These are phyloP conservation scores for Trypanosoma vivax DNA, from an alignment of 208 protist genomes.

Conservation along the genomic window DNA sequence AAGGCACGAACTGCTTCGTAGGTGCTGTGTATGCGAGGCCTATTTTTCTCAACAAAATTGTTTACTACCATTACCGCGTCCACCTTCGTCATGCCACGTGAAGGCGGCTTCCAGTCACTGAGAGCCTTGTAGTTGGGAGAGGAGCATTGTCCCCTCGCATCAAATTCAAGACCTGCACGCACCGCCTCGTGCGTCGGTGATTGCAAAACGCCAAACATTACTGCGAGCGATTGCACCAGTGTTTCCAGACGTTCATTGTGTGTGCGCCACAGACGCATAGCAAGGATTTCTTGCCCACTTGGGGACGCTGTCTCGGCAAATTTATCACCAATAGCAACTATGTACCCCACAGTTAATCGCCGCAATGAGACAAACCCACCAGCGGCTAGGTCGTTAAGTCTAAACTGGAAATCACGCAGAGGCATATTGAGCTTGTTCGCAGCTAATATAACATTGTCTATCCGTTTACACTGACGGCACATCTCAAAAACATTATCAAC, in stretches of 20 bases:
- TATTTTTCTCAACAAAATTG: conserved; percentile 83
- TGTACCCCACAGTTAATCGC: conserved; percentile 13
- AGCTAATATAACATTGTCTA: conserved; percentile 43
- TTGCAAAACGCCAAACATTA: conserved; percentile 52
- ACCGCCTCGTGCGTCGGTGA: conserved; percentile 42
- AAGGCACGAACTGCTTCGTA: conserved; percentile 69
- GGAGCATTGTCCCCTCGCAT: not conserved
- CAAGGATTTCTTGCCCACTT: conserved; percentile 9
- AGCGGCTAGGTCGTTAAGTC: conserved; percentile 46
- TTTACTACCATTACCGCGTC: conserved; percentile 69
- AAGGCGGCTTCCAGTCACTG: conserved; percentile 40
- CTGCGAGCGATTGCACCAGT: conserved; percentile 30
- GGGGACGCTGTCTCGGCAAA: conserved; percentile 33
- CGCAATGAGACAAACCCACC: conserved; percentile 27
- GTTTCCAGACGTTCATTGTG: conserved; percentile 22
- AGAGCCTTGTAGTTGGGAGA: not conserved
- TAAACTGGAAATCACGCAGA: conserved; percentile 49
- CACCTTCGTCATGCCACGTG: conserved; percentile 27
- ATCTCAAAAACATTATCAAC: conserved; percentile 58
- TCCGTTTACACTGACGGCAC: conserved; percentile 23
- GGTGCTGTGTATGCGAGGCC: conserved; percentile 37
- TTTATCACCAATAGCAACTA: conserved; percentile 14
- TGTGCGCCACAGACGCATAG: conserved; percentile 8
- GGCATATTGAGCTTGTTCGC: conserved; percentile 54
- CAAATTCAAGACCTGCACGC: conserved; percentile 21